Percentiles rank a stretch among this genome's conserved stretches.
Evolutionary conservation across 495 filamentous ascomycete species (phyloP).

Genomic region (Tuber melanosporum): DNA sequence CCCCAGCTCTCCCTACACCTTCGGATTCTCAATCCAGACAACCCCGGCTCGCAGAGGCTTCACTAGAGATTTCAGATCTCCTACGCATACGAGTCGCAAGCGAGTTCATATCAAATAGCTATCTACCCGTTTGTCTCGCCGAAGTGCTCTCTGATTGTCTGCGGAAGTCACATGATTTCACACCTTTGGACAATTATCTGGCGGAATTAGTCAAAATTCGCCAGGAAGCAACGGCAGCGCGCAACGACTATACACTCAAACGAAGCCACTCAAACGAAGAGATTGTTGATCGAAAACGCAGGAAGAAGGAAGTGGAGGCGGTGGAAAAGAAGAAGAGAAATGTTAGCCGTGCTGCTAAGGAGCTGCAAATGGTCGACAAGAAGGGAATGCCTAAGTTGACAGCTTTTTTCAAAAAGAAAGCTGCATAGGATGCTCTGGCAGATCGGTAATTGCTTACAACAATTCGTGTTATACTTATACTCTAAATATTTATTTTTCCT

Average conservation of each 20-base stretch:
- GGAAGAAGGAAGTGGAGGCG: constrained; percentile 68
- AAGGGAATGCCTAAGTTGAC: constrained; percentile 96
- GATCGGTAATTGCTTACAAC: neutral
- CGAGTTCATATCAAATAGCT: constrained; percentile 67
- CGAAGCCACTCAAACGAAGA: constrained; percentile 60
- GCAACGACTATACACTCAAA: constrained; percentile 72
- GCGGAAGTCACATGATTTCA: constrained; percentile 58
- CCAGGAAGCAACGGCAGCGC: constrained; percentile 59
- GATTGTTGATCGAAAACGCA: constrained; percentile 61
- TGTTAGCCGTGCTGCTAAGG: constrained; percentile 65
- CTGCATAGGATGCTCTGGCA: neutral
- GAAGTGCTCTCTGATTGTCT: constrained; percentile 46
- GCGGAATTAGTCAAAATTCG: constrained; percentile 57
- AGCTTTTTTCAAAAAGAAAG: constrained; percentile 77
- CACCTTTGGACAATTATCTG: constrained; percentile 61
- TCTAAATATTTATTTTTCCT: neutral
- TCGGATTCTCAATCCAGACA: constrained; percentile 40
- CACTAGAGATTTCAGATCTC: constrained; percentile 53
- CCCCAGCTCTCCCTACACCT: constrained; percentile 40
- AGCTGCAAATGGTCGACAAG: constrained; percentile 81
- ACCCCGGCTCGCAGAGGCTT: constrained; percentile 33
- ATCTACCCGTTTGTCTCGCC: constrained; percentile 55
- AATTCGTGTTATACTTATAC: neutral
- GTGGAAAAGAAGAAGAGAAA: constrained; percentile 58
- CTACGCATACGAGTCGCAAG: constrained; percentile 69